Evolutionary conservation across 306 rosid species (phyloP).

Genomic region (Urtica urens): DNA sequence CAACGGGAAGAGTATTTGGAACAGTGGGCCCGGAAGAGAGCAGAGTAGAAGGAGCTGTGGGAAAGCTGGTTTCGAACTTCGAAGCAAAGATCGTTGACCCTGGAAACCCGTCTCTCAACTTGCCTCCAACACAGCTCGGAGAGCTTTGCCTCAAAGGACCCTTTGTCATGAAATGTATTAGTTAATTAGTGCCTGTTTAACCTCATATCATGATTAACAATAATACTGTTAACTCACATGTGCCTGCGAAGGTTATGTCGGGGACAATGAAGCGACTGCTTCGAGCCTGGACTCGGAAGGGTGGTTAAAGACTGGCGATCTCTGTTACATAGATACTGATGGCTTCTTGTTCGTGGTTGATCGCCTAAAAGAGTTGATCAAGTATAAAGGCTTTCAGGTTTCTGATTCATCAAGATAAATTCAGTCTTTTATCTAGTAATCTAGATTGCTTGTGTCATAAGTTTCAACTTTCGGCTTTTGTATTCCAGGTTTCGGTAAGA

Average conservation of each 20-base stretch:
- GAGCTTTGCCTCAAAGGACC: neutral
- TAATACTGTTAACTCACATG: no score
- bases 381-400: conserved; percentile 29
- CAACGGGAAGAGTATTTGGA: neutral
- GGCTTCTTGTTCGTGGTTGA: conserved; percentile 22
- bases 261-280: conserved; percentile 18
- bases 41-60: neutral
- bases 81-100: neutral
- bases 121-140: neutral
- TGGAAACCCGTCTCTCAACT: neutral
- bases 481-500: no score
- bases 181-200: no score
- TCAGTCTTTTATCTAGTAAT: no score
- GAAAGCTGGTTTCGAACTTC: neutral
- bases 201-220: no score
- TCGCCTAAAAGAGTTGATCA: conserved; percentile 25
- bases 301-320: conserved; percentile 30
- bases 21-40: neutral
- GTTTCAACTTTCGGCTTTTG: no score
- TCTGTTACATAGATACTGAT: conserved; percentile 17
- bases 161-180: neutral
- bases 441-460: no score
- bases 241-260: conserved; percentile 22
- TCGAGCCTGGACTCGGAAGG: conserved; percentile 14
- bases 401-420: neutral